Evolutionary conservation across 768 basidiomycete species (phyloP).

Genomic region (Dioszegia crocea): DNA sequence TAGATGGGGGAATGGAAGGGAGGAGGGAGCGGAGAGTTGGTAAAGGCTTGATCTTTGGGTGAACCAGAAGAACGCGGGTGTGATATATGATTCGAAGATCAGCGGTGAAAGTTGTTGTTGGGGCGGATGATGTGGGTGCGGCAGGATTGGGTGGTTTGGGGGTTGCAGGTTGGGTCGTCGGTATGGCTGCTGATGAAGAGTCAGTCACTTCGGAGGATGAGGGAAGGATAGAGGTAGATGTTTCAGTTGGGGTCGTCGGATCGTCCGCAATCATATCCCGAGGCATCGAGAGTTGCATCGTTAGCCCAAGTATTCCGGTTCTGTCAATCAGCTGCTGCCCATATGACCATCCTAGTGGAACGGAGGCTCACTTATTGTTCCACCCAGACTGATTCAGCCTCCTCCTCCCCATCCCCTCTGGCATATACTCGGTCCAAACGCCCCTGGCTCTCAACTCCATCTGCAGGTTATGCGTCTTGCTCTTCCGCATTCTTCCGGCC

Average conservation of each 20-base stretch:
- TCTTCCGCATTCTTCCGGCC: conserved; percentile 58
- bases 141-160: not conserved
- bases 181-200: too few relatives aligned
- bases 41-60: conserved; percentile 25
- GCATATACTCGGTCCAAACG: conserved; percentile 71
- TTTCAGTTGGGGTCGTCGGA: too few relatives aligned
- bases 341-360: conserved; percentile 5
- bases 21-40: conserved; percentile 19
- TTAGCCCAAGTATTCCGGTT: conserved; percentile 4
- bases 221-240: too few relatives aligned
- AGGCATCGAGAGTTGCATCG: conserved; percentile 51
- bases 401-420: conserved; percentile 75
- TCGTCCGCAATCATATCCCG: conserved; percentile 51
- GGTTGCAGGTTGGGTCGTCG: not conserved
- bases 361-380: conserved; percentile 66
- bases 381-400: conserved; percentile 75
- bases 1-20: not conserved
- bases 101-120: not conserved
- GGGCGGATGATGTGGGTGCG: not conserved
- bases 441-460: conserved; percentile 63
- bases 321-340: not conserved
- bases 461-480: conserved; percentile 66
- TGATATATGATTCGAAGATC: conserved; percentile 31
- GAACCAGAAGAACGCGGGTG: conserved; percentile 60
- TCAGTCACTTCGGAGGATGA: too few relatives aligned